A percentile compares a stretch with the other conserved stretches of the same genome.
These are phyloP conservation scores for Saraca asoca DNA, from an alignment of 331 rosid genomes.

Conservation along the genomic window DNA sequence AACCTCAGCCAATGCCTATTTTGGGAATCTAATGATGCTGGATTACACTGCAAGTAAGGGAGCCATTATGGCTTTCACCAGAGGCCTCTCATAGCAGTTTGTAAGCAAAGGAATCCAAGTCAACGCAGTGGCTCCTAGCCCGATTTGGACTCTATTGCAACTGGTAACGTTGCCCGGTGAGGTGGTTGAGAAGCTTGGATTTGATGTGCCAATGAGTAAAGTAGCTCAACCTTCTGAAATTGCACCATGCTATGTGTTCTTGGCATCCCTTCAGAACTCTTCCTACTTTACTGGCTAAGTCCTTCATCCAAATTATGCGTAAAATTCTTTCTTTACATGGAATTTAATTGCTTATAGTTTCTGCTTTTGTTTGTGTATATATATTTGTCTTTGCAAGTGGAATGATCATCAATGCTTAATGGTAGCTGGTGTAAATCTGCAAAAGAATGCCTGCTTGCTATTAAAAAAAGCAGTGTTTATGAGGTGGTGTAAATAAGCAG, in stretches of 20 bases:
- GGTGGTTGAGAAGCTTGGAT: slow-evolving; percentile 40
- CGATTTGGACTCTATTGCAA: slow-evolving; percentile 58
- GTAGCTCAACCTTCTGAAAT: slow-evolving; percentile 62
- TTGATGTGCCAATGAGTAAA: slow-evolving; percentile 47
- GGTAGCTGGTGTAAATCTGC: not conserved
- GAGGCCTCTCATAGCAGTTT: slow-evolving; percentile 51
- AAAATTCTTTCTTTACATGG: not conserved
- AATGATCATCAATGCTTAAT: slow-evolving; percentile 38
- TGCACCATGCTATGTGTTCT: slow-evolving; percentile 56
- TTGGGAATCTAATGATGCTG: slow-evolving; percentile 32
- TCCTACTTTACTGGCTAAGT: slow-evolving; percentile 64
- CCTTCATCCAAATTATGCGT: slow-evolving; percentile 53
- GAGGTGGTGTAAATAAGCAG: slow-evolving; percentile 2
- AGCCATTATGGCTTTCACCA: slow-evolving; percentile 52
- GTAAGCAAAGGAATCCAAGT: slow-evolving; percentile 55
- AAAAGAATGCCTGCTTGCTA: not conserved
- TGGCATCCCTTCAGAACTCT: slow-evolving; percentile 55
- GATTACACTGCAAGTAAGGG: slow-evolving; percentile 58
- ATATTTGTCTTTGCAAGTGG: slow-evolving; percentile 34
- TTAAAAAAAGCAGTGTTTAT: not conserved
- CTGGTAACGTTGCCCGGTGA: slow-evolving; percentile 39
- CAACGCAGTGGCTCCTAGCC: slow-evolving; percentile 65
- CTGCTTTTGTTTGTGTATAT: no score
- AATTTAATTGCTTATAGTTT: no score
- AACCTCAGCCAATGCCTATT: slow-evolving; percentile 49